phyloP scores from a whole-genome alignment of 441 rosid species.

The Manihot esculenta region DNA sequence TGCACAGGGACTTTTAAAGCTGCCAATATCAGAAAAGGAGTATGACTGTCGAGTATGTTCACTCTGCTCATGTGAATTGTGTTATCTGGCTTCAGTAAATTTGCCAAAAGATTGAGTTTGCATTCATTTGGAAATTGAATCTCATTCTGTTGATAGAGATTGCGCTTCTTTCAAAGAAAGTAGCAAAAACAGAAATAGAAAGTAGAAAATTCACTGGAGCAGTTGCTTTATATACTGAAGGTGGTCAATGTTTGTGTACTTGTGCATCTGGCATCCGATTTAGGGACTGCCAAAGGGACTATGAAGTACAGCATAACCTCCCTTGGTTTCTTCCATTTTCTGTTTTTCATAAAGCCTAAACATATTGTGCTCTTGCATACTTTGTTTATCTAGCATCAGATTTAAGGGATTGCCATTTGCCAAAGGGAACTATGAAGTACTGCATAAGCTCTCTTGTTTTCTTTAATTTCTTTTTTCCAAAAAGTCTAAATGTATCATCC shows the following conservation, averaged over 20 bases:
- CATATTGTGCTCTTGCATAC: not conserved
- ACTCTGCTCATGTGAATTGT: not conserved
- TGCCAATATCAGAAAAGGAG: constrained; percentile 36
- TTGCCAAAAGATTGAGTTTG: not conserved
- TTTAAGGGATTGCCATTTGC: not conserved
- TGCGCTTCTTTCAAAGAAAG: constrained; percentile 1
- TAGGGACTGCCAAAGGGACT: no score
- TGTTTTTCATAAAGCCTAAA: not conserved
- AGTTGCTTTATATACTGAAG: no score
- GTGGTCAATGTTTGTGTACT: not conserved
- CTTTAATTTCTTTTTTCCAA: not conserved
- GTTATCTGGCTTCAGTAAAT: not conserved
- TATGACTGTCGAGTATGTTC: constrained; percentile 45
- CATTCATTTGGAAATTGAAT: not conserved
- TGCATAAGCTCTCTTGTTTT: not conserved
- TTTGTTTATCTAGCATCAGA: no score
- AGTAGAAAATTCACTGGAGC: not conserved
- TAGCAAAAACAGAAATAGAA: not conserved
- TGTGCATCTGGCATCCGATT: not conserved
- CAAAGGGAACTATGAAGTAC: not conserved
- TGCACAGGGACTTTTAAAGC: constrained; percentile 33
- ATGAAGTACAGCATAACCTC: not conserved
- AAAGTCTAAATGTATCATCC: not conserved
- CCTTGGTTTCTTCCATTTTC: not conserved
- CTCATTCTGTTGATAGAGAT: not conserved